phyloP scores from a whole-genome alignment of 2,329 filamentous ascomycete genomes.

The Colletotrichum ledebouriae region DNA sequence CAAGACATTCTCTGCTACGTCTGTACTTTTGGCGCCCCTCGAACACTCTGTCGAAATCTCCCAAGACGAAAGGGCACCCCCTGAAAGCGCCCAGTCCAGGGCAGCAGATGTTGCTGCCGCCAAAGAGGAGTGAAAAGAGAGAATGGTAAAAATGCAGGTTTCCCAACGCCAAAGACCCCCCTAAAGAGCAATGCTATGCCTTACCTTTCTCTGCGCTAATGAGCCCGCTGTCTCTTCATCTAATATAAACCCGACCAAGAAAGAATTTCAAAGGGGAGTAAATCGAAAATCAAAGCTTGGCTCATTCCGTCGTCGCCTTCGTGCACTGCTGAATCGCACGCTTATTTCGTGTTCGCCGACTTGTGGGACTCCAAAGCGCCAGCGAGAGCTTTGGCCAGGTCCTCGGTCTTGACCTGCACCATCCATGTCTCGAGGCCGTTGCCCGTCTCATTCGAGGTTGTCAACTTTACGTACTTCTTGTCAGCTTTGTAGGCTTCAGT shows the following conservation, averaged over 20 bases:
- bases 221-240: constrained; percentile 33
- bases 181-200: constrained; percentile 42
- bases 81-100: constrained; percentile 6
- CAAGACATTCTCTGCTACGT: constrained; percentile 23
- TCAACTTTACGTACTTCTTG: constrained; percentile 72
- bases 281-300: constrained; percentile 26
- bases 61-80: constrained; percentile 3
- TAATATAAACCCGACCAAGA: constrained; percentile 34
- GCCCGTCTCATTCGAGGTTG: constrained; percentile 69
- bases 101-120: constrained; percentile 4
- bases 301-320: constrained; percentile 28
- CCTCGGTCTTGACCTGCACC: constrained; percentile 76
- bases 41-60: constrained; percentile 1
- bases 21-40: constrained; percentile 12
- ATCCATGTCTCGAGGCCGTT: constrained; percentile 77
- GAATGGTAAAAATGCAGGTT: constrained; percentile 1
- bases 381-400: constrained; percentile 57
- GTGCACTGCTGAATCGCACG: constrained; percentile 5
- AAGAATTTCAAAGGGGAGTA: constrained; percentile 27
- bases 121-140: background rate
- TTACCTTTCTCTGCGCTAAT: constrained; percentile 36
- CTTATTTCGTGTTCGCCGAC: constrained; percentile 66
- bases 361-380: constrained; percentile 55
- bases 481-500: constrained; percentile 73
- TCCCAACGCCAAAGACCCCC: constrained; percentile 28